phyloP scores from a whole-genome alignment of 2,329 filamentous ascomycete genomes.

The Tolypocladium guangdongense region DNA sequence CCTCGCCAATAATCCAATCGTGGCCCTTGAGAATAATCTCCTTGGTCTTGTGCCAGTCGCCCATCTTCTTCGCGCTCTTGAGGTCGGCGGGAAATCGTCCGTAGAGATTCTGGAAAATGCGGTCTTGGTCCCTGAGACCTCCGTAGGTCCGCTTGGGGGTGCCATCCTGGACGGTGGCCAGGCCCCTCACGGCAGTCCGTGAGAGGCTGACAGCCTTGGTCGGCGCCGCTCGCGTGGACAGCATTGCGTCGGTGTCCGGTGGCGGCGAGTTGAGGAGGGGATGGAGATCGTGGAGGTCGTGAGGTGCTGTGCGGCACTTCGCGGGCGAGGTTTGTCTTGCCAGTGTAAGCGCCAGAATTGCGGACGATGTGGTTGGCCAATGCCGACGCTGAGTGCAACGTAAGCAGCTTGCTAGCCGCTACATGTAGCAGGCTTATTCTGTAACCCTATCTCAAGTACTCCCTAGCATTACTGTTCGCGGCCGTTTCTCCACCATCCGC shows the following conservation, averaged over 20 bases:
- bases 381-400: constrained; percentile 14
- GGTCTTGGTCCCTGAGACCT: constrained; percentile 88
- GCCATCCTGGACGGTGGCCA: constrained; percentile 72
- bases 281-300: constrained; percentile 16
- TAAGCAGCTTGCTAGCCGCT: constrained; percentile 19
- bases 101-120: constrained; percentile 99
- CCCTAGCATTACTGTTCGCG: neutral
- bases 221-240: constrained; percentile 32
- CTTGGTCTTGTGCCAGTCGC: constrained; percentile 99
- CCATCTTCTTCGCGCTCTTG: constrained; percentile 93
- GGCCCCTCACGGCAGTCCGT: constrained; percentile 46
- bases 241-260: constrained; percentile 27
- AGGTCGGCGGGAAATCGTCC: constrained; percentile 83
- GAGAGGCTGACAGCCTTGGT: constrained; percentile 28
- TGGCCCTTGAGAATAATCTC: constrained; percentile 95
- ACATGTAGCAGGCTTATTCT: constrained; percentile 3
- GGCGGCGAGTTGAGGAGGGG: constrained; percentile 8
- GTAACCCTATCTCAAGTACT: neutral
- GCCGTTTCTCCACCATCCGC: neutral
- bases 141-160: constrained; percentile 65
- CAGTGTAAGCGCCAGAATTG: constrained; percentile 26
- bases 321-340: constrained; percentile 16
- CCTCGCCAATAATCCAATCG: constrained; percentile 96
- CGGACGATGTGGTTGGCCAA: constrained; percentile 30
- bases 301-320: constrained; percentile 24